Evolutionary conservation across 2,329 filamentous ascomycete species (phyloP).

Genomic region (Arthroderma uncinatum): DNA sequence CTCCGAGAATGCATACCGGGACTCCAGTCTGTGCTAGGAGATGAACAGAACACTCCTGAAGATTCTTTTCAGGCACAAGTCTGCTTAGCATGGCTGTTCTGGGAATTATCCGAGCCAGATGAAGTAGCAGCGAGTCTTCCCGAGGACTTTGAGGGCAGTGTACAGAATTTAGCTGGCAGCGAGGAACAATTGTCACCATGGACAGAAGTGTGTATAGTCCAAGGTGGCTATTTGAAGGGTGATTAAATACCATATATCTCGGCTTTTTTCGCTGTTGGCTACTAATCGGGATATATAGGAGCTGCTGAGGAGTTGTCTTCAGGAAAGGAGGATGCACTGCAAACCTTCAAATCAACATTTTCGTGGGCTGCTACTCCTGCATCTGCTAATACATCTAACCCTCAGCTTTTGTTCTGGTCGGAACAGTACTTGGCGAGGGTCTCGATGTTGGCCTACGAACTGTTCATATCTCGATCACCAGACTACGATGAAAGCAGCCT

Average conservation of each 20-base stretch:
- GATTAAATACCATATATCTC: constrained; percentile 28
- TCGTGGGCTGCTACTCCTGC: constrained; percentile 44
- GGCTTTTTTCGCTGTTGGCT: neutral
- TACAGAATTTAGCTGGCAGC: constrained; percentile 43
- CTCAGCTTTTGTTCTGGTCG: constrained; percentile 64
- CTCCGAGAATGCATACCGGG: constrained; percentile 32
- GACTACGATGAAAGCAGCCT: constrained; percentile 20
- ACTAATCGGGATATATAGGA: constrained; percentile 24
- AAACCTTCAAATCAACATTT: constrained; percentile 55
- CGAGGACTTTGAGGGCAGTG: constrained; percentile 47
- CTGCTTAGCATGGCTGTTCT: constrained; percentile 77
- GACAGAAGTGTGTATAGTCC: constrained; percentile 72
- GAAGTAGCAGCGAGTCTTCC: constrained; percentile 53
- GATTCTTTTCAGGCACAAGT: constrained; percentile 66
- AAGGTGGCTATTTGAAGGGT: constrained; percentile 66
- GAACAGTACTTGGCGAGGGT: constrained; percentile 66
- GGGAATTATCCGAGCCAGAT: constrained; percentile 59
- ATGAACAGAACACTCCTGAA: constrained; percentile 43
- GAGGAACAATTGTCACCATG: constrained; percentile 52
- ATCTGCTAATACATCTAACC: constrained; percentile 37
- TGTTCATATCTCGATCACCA: constrained; percentile 26
- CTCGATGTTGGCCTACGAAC: constrained; percentile 55
- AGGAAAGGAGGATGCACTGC: constrained; percentile 47
- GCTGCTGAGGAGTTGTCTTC: constrained; percentile 36
- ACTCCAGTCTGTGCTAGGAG: constrained; percentile 44